A percentile compares a stretch with the other conserved stretches of the same genome.
Conservation (phyloP, 2,329 filamentous ascomycete genomes). For the Fusarium brachygibbosum region DNA sequence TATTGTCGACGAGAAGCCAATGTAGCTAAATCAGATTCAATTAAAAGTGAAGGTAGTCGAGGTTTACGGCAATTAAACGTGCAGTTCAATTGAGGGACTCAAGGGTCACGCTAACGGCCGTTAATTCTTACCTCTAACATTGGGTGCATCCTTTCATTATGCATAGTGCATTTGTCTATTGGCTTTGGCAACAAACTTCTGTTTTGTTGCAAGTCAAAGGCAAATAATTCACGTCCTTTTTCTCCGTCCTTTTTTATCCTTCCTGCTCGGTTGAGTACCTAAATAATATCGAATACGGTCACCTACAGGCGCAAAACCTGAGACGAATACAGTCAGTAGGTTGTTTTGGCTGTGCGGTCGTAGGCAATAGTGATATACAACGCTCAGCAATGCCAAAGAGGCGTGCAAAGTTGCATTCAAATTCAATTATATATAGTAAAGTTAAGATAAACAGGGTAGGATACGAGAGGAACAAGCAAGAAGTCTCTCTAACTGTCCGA, state of each 20-base stretch:
- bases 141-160: slow-evolving; percentile 28
- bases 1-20: slow-evolving; percentile 4
- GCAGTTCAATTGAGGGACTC: slow-evolving; percentile 22
- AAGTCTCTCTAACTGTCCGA: not conserved
- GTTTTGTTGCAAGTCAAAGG: not conserved
- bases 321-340: slow-evolving; percentile 19
- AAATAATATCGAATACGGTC: not conserved
- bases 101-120: slow-evolving; percentile 44
- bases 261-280: not conserved
- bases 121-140: slow-evolving; percentile 38
- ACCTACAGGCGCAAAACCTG: slow-evolving; percentile 4
- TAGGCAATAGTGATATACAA: slow-evolving; percentile 13
- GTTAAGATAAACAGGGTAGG: too few species aligned
- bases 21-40: slow-evolving; percentile 9
- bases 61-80: slow-evolving; percentile 34
- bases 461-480: not conserved
- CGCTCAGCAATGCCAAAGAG: slow-evolving; percentile 7
- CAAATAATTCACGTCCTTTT: not conserved
- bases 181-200: not conserved
- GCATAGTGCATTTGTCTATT: slow-evolving; percentile 7
- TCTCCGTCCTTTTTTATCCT: not conserved
- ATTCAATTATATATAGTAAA: not conserved
- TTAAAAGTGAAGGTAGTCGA: slow-evolving; percentile 12
- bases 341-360: slow-evolving; percentile 25
- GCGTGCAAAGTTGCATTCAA: not conserved